phyloP scores from a whole-genome alignment of 1,284 basidiomycete species.

The Heterobasidion irregulare region DNA sequence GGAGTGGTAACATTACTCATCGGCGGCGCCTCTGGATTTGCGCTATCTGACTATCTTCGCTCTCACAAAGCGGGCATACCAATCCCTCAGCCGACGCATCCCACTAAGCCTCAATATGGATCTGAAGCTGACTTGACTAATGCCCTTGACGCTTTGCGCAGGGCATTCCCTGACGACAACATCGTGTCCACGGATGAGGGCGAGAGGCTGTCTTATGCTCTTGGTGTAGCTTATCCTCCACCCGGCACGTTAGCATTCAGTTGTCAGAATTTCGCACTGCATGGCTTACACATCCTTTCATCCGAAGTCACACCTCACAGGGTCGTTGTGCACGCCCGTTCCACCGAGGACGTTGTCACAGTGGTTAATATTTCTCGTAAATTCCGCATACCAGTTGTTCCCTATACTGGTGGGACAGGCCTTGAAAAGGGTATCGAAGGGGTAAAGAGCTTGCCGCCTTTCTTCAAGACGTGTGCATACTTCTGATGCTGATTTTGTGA shows the following conservation, averaged over 20 bases:
- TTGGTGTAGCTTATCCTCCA: neutral
- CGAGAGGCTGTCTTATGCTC: neutral
- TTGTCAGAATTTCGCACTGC: neutral
- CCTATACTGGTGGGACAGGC: slow-evolving; percentile 59
- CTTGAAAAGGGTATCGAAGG: slow-evolving; percentile 54
- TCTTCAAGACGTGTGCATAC: neutral
- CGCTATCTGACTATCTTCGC: neutral
- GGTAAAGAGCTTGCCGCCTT: slow-evolving; percentile 28
- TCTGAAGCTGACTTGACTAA: slow-evolving; percentile 39
- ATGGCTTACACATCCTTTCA: neutral
- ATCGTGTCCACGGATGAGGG: neutral
- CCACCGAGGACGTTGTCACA: slow-evolving; percentile 53
- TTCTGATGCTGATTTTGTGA: neutral
- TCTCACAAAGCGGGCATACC: neutral
- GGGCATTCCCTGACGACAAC: slow-evolving; percentile 27
- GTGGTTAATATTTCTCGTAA: slow-evolving; percentile 51
- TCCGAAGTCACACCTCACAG: slow-evolving; percentile 47
- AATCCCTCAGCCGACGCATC: neutral
- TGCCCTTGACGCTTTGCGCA: slow-evolving; percentile 40
- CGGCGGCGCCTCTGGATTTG: neutral
- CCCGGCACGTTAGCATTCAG: neutral
- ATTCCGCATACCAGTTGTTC: slow-evolving; percentile 46
- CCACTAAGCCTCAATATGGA: slow-evolving; percentile 25
- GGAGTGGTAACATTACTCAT: neutral
- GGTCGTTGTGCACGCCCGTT: slow-evolving; percentile 45